Percentiles rank a stretch among this genome's conserved stretches.
Evolutionary conservation across 2,329 filamentous ascomycete genomes (phyloP).

Genomic region (Colletotrichum caudatum): DNA sequence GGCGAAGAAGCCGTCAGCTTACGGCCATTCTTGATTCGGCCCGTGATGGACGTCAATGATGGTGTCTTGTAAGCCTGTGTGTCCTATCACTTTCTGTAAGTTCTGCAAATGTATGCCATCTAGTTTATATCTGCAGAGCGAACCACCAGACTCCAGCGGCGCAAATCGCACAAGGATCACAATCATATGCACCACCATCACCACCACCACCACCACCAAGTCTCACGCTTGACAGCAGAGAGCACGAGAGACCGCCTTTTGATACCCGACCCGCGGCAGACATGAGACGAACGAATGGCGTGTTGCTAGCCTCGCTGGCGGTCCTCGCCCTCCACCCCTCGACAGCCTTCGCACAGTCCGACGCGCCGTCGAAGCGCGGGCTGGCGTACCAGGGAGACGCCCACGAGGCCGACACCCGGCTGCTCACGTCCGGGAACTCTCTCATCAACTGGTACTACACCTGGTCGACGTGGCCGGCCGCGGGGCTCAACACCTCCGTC

Average conservation of each 20-base stretch:
- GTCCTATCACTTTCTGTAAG: too few species aligned
- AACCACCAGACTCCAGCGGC: constrained; percentile 20
- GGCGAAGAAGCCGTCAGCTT: background rate
- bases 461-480: constrained; percentile 52
- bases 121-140: constrained; percentile 11
- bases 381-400: constrained; percentile 38
- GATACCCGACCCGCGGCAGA: background rate
- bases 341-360: constrained; percentile 21
- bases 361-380: constrained; percentile 32
- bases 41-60: background rate
- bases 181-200: background rate
- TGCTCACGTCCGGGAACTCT: constrained; percentile 53
- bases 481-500: constrained; percentile 45
- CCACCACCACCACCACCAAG: background rate
- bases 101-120: background rate
- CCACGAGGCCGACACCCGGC: constrained; percentile 48
- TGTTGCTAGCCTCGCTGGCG: constrained; percentile 19
- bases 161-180: constrained; percentile 33
- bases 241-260: background rate
- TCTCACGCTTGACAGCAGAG: background rate
- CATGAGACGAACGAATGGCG: constrained; percentile 27
- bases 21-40: background rate
- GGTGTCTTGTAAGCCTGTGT: background rate
- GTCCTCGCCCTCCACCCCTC: background rate
- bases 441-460: constrained; percentile 58